Base-by-base conservation (phyloP, 1,139 yeast species). In the Suhomyces anneliseae region DNA sequence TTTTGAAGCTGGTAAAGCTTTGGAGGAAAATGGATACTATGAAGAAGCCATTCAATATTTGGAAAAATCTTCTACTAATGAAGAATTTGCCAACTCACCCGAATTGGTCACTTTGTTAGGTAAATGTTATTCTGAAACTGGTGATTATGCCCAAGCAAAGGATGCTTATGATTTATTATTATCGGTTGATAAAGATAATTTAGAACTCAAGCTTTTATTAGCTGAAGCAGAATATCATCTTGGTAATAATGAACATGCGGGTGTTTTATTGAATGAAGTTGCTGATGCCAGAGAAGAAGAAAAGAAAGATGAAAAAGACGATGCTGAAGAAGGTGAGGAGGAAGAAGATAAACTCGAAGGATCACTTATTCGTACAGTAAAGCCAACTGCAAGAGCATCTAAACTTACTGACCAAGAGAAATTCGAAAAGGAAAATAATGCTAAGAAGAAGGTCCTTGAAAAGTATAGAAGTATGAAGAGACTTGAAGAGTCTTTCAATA, bases 151-250 rank as follows among this genome's bases (percentile, higher is more conserved):
- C 12, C 80, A 81, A 40, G 97, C 99, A 0, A 85, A 81, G 54
- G 71, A 72, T 26, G 83, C 87, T 2, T 90, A 84, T 60, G 69
- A 71, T 39, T 69, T 76, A 6, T 79, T 90, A 2, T 64, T 88
- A 12, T 74, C 74, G 19, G 63, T 70, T 36, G 87, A 84, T 8
- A 87, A 88, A 0, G 72, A 75, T 11, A 85, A 89, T 57, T 68
- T 87, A 36, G 96, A 90, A 52, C 79, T 85, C 10, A 82, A 87
- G 58, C 74, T 90, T 34, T 86, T 88, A 0, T 70, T 93, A 27
- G 96, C 95, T 0, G 98, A 93, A 65, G 82, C 90, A 1, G 80
- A 83, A 49, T 88, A 84, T 53, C 83, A 83, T 54, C 69, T 86
- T n/a, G 88, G 86, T 19, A 85, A 87, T 41, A 75, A 76, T 19